Evolutionary conservation across 2,329 filamentous ascomycete species (phyloP), one percentile per base, ranked within the genome.

Genomic region (Raffaelea ambrosiae): DNA sequence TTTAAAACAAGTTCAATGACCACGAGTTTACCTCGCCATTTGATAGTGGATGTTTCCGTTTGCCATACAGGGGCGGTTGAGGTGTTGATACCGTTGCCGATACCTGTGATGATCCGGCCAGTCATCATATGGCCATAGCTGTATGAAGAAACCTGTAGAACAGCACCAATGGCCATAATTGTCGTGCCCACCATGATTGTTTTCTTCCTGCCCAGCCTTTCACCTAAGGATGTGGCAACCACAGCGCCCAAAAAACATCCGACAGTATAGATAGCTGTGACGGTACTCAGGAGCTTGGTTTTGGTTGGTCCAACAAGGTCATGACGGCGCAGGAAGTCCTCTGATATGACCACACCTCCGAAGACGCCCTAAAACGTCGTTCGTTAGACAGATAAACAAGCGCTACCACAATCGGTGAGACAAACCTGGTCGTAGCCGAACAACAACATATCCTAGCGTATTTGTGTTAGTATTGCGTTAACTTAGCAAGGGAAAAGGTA

Each of bases 211-310:
- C 63, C 64, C 9, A 63, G 49, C 23, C 53, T 53, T 48, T 66
- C 63, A 26, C 63, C 63, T 48, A 64, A 48, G 43, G 54, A 56
- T 26, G 63, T 57, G 23, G 58, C 58, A 14, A 56, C 54, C 13
- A 66, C 53, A 29, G 62, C 59, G 18, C 78, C 78, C 42, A 80
- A 61, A 58, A 81, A 79, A 57, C 76, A 80, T 9, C 77, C 77
- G 26, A 81, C 66, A 53, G 79, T 73, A 58, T 79, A 79, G 26
- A 29, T 29, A 7, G 26, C 26, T 29, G 26, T 29, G 26, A 29
- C 26, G 26, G 26, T 29, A 13, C 26, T 29, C 7, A 29, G 26
- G 13, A 29, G 26, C 26, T 29, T 13, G 13, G 26, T 29, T 13
- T 29, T 29, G 7, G 26, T 29, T 7, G 26, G 26, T 29, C 26